Conservation (phyloP, 257 asterid genomes). For the Cruciata laevipes region DNA sequence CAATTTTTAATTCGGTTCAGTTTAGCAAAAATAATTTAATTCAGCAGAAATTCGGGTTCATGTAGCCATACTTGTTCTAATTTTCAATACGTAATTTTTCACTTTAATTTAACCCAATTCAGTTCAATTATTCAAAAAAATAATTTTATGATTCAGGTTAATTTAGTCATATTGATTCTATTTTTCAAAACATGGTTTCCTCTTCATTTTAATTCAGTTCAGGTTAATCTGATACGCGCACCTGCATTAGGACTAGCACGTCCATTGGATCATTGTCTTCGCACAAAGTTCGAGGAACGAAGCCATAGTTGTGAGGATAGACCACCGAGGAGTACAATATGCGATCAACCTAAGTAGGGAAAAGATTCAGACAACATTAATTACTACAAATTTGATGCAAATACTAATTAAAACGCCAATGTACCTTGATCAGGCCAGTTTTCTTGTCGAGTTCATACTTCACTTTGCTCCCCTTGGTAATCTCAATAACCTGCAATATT, state of each 20-base stretch:
- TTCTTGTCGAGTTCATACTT: slow-evolving; percentile 95
- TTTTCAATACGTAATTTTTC: too few relatives aligned
- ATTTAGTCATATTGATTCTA: too few relatives aligned
- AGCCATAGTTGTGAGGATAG: slow-evolving; percentile 95
- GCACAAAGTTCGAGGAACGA: slow-evolving; percentile 88
- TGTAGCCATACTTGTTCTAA: too few relatives aligned
- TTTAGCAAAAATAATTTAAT: too few relatives aligned
- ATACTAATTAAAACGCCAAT: not conserved
- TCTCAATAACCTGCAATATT: slow-evolving; percentile 72
- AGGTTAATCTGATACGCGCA: slow-evolving; percentile 4
- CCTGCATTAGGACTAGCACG: slow-evolving; percentile 96
- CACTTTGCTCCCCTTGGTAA: slow-evolving; percentile 92
- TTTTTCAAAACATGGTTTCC: too few relatives aligned
- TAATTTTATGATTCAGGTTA: too few relatives aligned
- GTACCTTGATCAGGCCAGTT: slow-evolving; percentile 88
- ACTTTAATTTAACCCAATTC: too few relatives aligned
- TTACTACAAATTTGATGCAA: not conserved
- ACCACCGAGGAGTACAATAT: slow-evolving; percentile 83
- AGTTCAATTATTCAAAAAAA: too few relatives aligned
- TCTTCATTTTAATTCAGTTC: too few relatives aligned
- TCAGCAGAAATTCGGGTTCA: too few relatives aligned
- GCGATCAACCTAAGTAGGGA: slow-evolving; percentile 60
- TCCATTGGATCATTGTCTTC: slow-evolving; percentile 98
- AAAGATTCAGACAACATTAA: slow-evolving; percentile 5
- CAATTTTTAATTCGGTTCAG: too few relatives aligned